Percentiles rank a stretch among this genome's conserved stretches.
phyloP scores from a whole-genome alignment of 2,329 filamentous ascomycete species.

The Xylariaceae sp. region DNA sequence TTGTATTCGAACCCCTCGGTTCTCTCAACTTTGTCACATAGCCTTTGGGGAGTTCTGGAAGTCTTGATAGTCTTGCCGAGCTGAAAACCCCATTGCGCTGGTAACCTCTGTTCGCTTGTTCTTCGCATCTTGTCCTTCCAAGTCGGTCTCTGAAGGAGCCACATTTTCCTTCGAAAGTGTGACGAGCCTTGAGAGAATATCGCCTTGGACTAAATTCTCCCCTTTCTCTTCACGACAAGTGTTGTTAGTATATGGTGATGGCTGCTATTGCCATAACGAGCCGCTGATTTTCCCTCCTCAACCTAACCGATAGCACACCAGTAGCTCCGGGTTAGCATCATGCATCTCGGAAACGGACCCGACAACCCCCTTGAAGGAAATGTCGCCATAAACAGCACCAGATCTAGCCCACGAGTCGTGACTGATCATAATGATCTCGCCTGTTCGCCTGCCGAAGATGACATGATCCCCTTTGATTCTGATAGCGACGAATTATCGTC shows the following conservation, averaged over 20 bases:
- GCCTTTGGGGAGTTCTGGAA: not conserved
- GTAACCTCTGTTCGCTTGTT: slow-evolving; percentile 4
- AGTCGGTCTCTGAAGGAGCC: slow-evolving; percentile 20
- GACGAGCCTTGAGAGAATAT: slow-evolving; percentile 24
- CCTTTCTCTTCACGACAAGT: slow-evolving; percentile 20
- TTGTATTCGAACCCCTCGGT: not conserved
- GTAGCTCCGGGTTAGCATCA: not conserved
- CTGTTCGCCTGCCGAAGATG: slow-evolving; percentile 14
- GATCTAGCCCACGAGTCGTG: not conserved
- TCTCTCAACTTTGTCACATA: slow-evolving; percentile 4
- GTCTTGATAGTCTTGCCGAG: not conserved
- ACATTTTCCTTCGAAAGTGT: slow-evolving; percentile 26
- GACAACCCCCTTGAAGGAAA: not conserved
- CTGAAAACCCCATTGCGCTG: not conserved
- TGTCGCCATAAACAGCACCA: not conserved
- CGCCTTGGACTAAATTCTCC: not conserved
- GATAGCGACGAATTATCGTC: slow-evolving; percentile 15
- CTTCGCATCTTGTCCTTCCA: slow-evolving; percentile 6
- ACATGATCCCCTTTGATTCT: slow-evolving; percentile 19
- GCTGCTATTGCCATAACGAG: slow-evolving; percentile 8
- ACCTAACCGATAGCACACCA: slow-evolving; percentile 1
- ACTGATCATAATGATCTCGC: not conserved
- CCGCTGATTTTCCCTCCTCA: slow-evolving; percentile 1
- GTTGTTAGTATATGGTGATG: slow-evolving; percentile 6
- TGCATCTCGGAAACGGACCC: slow-evolving; percentile 1